Evolutionary conservation across 768 basidiomycete genomes (phyloP), one percentile per base, ranked within the genome.

Genomic region (Lentinula sp.): DNA sequence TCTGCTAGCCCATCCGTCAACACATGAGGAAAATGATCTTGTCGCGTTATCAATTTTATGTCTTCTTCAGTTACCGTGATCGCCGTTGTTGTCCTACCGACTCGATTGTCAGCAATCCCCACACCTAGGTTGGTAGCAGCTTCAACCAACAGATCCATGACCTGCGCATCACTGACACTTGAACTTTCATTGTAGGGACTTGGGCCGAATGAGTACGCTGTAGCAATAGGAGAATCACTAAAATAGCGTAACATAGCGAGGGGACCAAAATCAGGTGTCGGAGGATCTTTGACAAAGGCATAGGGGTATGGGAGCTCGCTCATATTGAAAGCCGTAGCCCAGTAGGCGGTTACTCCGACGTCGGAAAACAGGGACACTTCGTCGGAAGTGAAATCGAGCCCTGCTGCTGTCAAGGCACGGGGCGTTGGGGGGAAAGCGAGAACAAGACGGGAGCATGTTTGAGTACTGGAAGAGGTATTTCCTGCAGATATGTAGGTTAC

Each of bases 1-100:
- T 10, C 37, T 8, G 31, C 49, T 15, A 61, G 11, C 10, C 11
- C 40, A 9, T 42, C 40, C 10, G 51, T 28, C 15, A 35, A 18
- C 15, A 61, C 51, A 34, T 43, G 49, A n/a, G 60, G 60, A 23
- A 61, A 61, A 54, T 61, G 31, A 15, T 54, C 60, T 37, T 39
- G 50, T 16, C 40, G 34, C 10, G 48, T 61, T 6, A 54, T 18
- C 37, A 37, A 7, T 37, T 54, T 61, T 5, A 61, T 51, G 42
- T 61, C 51, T 5, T n/a, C 28, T 8, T 35, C 39, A 6, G 60
- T 28, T 3, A 54, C 21, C 13, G 16, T 42, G 31, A n/a, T 51
- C 6, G 59, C 23, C 8, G 48, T 39, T 4, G 50, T 21, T 10
- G 35, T 31, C 21, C 58, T 34, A 35, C 31, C 46, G 4, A 43